Conservation (phyloP, 345 rosid species). For the Rhodamnia argentea region DNA sequence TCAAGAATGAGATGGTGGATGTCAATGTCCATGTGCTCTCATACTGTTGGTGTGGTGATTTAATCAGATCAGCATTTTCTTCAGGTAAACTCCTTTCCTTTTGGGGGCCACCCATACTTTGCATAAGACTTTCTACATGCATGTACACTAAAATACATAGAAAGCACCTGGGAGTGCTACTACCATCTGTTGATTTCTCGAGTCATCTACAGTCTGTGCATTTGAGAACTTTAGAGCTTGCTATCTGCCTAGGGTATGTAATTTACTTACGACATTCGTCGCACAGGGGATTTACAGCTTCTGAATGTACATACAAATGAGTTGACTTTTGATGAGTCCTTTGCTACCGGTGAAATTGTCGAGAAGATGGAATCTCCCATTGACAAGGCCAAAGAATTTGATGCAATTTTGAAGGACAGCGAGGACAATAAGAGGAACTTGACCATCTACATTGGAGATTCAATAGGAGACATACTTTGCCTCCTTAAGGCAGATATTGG, state of each 20-base stretch:
- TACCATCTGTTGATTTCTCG: neutral
- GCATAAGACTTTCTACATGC: neutral
- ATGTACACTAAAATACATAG: neutral
- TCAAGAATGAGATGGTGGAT: constrained; percentile 39
- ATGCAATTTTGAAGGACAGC: constrained; percentile 24
- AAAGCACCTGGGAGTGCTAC: neutral
- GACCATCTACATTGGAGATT: constrained; percentile 80
- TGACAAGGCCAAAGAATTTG: constrained; percentile 64
- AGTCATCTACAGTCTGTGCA: neutral
- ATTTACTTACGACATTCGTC: neutral
- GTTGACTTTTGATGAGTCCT: constrained; percentile 45
- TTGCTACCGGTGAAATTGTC: constrained; percentile 74
- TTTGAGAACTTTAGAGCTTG: neutral
- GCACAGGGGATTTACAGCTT: constrained; percentile 48
- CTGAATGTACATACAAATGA: constrained; percentile 78
- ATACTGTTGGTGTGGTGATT: constrained; percentile 96
- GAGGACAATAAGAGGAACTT: constrained; percentile 25
- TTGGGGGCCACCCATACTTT: neutral
- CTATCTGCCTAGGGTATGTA: neutral
- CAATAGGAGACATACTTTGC: constrained; percentile 90
- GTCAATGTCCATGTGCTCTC: constrained; percentile 67
- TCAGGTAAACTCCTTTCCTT: constrained; percentile 38
- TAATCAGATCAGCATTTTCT: constrained; percentile 67
- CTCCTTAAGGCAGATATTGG: constrained; percentile 90
- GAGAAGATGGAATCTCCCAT: constrained; percentile 63